These are phyloP conservation scores for Diaporthe citriasiana DNA, from an alignment of 2,329 filamentous ascomycete genomes.

Conservation along the genomic window DNA sequence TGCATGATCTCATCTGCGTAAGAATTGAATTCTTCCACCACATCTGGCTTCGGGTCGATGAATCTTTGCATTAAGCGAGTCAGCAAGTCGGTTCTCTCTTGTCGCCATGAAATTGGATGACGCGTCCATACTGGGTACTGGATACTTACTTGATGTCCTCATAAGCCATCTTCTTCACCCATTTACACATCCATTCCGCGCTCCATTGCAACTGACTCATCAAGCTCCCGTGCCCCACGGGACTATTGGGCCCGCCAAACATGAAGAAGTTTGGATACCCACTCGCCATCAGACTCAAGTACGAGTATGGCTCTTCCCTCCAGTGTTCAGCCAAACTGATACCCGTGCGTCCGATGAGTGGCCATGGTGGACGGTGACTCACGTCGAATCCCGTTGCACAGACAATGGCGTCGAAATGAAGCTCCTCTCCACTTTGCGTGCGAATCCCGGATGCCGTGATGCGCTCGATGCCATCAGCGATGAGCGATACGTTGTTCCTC, in stretches of 20 bases:
- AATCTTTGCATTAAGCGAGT: background rate
- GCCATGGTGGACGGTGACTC: constrained; percentile 69
- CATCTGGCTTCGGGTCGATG: constrained; percentile 37
- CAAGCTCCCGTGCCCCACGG: constrained; percentile 22
- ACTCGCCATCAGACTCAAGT: constrained; percentile 73
- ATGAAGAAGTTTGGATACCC: constrained; percentile 74
- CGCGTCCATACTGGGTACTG: too few relatives aligned
- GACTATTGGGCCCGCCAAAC: constrained; percentile 36
- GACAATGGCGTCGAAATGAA: constrained; percentile 72
- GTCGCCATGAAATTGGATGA: too few relatives aligned
- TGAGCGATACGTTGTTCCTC: background rate
- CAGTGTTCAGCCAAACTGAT: constrained; percentile 68
- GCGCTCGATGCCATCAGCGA: constrained; percentile 48
- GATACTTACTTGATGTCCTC: constrained; percentile 38
- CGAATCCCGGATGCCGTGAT: constrained; percentile 70
- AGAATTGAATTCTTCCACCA: constrained; percentile 25
- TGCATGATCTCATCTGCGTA: constrained; percentile 40
- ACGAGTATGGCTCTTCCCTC: constrained; percentile 73
- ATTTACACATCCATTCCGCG: constrained; percentile 30
- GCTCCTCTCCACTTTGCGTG: constrained; percentile 65
- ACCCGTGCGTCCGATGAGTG: constrained; percentile 64
- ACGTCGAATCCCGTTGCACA: constrained; percentile 76
- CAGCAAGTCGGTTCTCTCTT: background rate
- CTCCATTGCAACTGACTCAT: constrained; percentile 34
- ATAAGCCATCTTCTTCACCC: constrained; percentile 33